These are phyloP conservation scores for Cyberlindnera veronae DNA, from an alignment of 805 yeast genomes.

Conservation along the genomic window DNA sequence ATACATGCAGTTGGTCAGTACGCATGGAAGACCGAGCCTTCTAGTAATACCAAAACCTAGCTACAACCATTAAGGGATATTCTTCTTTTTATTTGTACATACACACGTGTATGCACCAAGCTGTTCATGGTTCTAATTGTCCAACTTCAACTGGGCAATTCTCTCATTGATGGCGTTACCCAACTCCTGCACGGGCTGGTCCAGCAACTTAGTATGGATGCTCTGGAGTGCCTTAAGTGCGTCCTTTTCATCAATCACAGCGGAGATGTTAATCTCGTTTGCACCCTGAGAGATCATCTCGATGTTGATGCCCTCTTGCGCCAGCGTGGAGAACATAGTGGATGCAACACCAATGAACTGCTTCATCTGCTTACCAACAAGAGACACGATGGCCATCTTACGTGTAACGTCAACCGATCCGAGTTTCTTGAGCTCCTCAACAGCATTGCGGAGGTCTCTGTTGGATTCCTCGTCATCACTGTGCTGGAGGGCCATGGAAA, in stretches of 20 bases:
- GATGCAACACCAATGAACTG: conserved; percentile 97
- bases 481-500: conserved; percentile 93
- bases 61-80: too few species aligned
- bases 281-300: conserved; percentile 99
- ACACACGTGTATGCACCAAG: too few species aligned
- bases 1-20: too few species aligned
- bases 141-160: conserved; percentile 41
- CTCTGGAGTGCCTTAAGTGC: conserved; percentile 82
- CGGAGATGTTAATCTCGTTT: conserved; percentile 93
- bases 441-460: conserved; percentile 61
- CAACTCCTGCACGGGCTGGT: conserved; percentile 33
- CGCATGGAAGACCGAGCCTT: too few species aligned
- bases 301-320: conserved; percentile 86
- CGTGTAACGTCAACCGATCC: conserved; percentile 89
- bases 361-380: conserved; percentile 97
- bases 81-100: too few species aligned
- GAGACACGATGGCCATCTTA: conserved; percentile 84
- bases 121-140: too few species aligned
- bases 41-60: too few species aligned
- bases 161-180: conserved; percentile 36
- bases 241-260: conserved; percentile 84
- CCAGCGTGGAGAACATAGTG: conserved; percentile 90
- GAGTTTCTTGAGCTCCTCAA: conserved; percentile 70
- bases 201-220: conserved; percentile 74
- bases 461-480: conserved; percentile 57